Evolutionary conservation across 2,329 filamentous ascomycete species (phyloP), one percentile per base, ranked within the genome.

Genomic region (Cyanodermella asteris): DNA sequence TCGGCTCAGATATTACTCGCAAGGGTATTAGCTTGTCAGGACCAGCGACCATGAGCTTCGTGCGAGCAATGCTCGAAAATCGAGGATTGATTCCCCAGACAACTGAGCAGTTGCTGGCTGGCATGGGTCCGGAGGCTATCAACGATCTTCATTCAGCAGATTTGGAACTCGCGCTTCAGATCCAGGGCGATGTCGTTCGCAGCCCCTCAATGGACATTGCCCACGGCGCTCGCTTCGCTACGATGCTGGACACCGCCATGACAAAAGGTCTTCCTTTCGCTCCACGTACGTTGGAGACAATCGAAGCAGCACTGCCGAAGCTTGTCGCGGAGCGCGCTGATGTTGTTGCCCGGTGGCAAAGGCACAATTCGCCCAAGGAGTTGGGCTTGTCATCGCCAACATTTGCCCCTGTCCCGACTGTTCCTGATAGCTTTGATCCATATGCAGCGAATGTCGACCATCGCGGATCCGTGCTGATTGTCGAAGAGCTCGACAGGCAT

Each of bases 381-480:
- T 17, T 10, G 40, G n/a, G n/a, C n/a, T n/a, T n/a, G n/a, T n/a
- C n/a, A n/a, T n/a, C n/a, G n/a, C 44, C 14, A 50, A 52, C 9
- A 30, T 43, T 38, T 56, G 49, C 33, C 46, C 45, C 35, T 53
- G 58, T 26, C 56, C 62, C 26, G 45, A 59, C 1, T 64, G 55
- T 14, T 38, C 46, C 9, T 43, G 84, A 93, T 35, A 71, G 69
- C 6, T 90, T 74, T 40, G 87, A 97, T 42, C 87, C 87, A 2
- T 91, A 94, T 43, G 77, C 75, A 9, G 69, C 76, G 40, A 81
- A 66, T 35, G 91, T 80, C 17, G 87, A 97, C 47, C 84, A 87
- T 57, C 84, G 84, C 49, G 82, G 80, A 20, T 94, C 87, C 8
- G 73, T 81, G 10, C 59, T 80, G 30, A 93, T 94, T 41, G 77